Percentiles rank a stretch among this genome's conserved stretches.
Conservation (phyloP, 495 filamentous ascomycete species). For the Daldinia decipiens region DNA sequence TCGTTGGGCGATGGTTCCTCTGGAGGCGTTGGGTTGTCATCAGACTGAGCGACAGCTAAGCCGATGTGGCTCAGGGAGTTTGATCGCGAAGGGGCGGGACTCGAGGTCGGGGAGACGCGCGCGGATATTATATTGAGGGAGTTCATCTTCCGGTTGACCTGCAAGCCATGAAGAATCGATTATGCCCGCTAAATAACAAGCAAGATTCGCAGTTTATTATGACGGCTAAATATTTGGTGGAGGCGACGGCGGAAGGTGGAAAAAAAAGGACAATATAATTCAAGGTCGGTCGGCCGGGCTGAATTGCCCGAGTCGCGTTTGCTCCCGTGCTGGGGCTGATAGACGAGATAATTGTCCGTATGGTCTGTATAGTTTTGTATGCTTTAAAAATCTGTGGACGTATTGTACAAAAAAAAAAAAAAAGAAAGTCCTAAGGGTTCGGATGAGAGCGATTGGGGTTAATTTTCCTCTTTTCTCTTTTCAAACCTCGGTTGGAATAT, state of each 20-base stretch:
- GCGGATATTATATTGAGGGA: constrained; percentile 94
- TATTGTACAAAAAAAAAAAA: constrained; percentile 8
- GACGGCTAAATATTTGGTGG: constrained; percentile 6
- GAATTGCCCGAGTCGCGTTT: constrained; percentile 31
- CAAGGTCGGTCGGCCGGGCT: constrained; percentile 32
- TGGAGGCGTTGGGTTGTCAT: constrained; percentile 45
- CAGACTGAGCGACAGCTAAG: constrained; percentile 58
- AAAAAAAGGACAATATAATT: constrained; percentile 13
- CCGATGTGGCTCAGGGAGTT: constrained; percentile 70
- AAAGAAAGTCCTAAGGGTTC: not conserved
- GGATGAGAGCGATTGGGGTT: constrained; percentile 11
- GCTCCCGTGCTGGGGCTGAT: constrained; percentile 11
- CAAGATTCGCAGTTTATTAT: constrained; percentile 24
- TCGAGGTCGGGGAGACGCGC: constrained; percentile 72
- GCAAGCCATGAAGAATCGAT: constrained; percentile 62
- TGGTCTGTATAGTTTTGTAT: not conserved
- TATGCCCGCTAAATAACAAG: constrained; percentile 39
- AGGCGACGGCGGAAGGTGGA: constrained; percentile 15
- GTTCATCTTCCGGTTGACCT: constrained; percentile 80
- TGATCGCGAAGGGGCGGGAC: constrained; percentile 68
- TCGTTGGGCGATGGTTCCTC: constrained; percentile 51
- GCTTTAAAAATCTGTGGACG: constrained; percentile 2
- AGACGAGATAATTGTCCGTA: constrained; percentile 4
- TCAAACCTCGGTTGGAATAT: constrained; percentile 33
- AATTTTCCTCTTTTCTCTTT: constrained; percentile 6